Base-by-base conservation (phyloP, 768 basidiomycete species). In the Kwoniella dendrophila region DNA sequence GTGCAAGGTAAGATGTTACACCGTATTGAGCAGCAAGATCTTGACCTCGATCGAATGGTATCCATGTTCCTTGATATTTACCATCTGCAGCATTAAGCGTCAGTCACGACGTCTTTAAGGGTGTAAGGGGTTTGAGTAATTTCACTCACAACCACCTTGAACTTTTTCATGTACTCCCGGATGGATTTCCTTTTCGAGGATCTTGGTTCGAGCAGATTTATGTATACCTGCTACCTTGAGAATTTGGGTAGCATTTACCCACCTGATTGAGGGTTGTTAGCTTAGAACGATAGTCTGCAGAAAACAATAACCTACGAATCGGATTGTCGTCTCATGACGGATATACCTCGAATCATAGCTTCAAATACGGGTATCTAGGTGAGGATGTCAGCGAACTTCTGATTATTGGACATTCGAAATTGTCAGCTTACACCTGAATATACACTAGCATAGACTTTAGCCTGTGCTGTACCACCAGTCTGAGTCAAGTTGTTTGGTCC, bases 51-150 rank as follows among this genome's bases (percentile, higher is more conserved):
- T 94, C 91, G 40, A 97, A 87, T 1, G 96, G 96, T 71, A 99
- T 95, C 95, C 96, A 99, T 59, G 95, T 98, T 67, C 96, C 96
- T 79, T 99, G 96, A 78, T 97, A 99, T 82, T 97, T 95, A 26
- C 96, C 96, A 77, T 98, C 71, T 75, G 18, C 20, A 43, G 10
- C 12, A 11, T 0, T 4, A 38, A 20, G 14, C 7, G 6, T 0
- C 1, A 12, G 27, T n/a, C 33, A 8, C 22, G 33, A 34, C 38
- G 36, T n/a, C 32, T 2, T 51, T 18, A 8, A 8, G 20, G 16
- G 36, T n/a, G n/a, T n/a, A n/a, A n/a, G n/a, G 11, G n/a, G 4
- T 40, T 6, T 7, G 0, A 36, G 3, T n/a, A 14, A 18, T 22
- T 24, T 11, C 18, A 76, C 74, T 70, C 58, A 75, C 74, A 98